phyloP scores from a whole-genome alignment of 2,329 filamentous ascomycete species.

The Cadophora luteo-olivacea region DNA sequence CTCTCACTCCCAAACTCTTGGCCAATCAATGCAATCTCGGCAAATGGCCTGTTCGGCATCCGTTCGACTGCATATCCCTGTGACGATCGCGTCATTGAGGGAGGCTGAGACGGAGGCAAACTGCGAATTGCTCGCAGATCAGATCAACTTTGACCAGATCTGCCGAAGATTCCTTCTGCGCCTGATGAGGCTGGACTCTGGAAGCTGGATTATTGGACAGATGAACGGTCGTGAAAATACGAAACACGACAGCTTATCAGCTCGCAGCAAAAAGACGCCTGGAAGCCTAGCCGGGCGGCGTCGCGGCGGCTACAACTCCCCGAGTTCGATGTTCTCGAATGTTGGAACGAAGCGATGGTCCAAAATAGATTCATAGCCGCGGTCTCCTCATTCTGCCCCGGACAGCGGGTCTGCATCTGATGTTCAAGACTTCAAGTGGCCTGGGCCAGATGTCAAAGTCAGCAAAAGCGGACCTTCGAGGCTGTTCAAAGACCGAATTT shows the following conservation, averaged over 20 bases:
- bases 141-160: not conserved
- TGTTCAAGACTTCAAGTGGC: not conserved
- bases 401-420: not conserved
- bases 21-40: constrained; percentile 1
- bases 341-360: not conserved
- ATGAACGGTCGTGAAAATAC: not conserved
- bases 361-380: constrained; percentile 4
- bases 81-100: not conserved
- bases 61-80: not conserved
- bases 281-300: not conserved
- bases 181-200: not conserved
- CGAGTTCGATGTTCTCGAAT: not conserved
- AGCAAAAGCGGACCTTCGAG: constrained; percentile 8
- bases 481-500: constrained; percentile 7
- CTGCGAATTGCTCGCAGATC: not conserved
- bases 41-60: constrained; percentile 7
- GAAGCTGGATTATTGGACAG: not conserved
- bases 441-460: not conserved
- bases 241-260: constrained; percentile 1
- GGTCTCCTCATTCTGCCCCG: not conserved
- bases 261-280: not conserved
- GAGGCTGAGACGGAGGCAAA: constrained; percentile 11
- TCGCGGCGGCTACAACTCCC: not conserved
- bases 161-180: not conserved
- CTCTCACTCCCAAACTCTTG: not conserved